Evolutionary conservation across 768 basidiomycete genomes (phyloP).

Genomic region (Tephrocybe sp.): DNA sequence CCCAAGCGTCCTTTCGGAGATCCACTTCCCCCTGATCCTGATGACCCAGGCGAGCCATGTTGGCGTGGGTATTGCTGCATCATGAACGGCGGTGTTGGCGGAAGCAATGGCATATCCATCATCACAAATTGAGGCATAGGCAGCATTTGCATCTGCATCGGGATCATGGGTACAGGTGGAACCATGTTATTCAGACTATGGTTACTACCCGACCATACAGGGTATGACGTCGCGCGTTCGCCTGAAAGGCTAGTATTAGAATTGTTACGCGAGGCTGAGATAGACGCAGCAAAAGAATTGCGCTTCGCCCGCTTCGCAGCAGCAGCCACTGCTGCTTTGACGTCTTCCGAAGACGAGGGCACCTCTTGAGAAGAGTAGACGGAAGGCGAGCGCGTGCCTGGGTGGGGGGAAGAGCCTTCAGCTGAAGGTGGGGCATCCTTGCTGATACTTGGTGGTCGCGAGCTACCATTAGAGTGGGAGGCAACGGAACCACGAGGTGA

Average conservation of each 20-base stretch:
- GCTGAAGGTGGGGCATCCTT: slow-evolving; percentile 29
- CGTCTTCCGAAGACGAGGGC: slow-evolving; percentile 56
- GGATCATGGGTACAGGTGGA: slow-evolving; percentile 29
- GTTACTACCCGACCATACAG: slow-evolving; percentile 40
- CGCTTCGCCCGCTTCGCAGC: slow-evolving; percentile 35
- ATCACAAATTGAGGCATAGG: slow-evolving; percentile 42
- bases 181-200: slow-evolving; percentile 35
- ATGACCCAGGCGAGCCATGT: slow-evolving; percentile 30
- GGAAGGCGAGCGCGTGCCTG: slow-evolving; percentile 51
- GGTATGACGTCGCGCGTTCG: slow-evolving; percentile 32
- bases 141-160: slow-evolving; percentile 30
- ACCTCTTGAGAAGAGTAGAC: slow-evolving; percentile 49
- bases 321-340: slow-evolving; percentile 37
- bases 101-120: slow-evolving; percentile 68
- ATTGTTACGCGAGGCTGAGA: slow-evolving; percentile 31
- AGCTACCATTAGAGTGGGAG: slow-evolving; percentile 46
- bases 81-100: slow-evolving; percentile 77
- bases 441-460: slow-evolving; percentile 44
- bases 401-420: slow-evolving; percentile 25
- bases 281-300: slow-evolving; percentile 36
- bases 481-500: slow-evolving; percentile 12
- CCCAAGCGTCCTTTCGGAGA: slow-evolving; percentile 35
- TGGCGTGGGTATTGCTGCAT: slow-evolving; percentile 54
- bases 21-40: slow-evolving; percentile 27
- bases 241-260: slow-evolving; percentile 17